Conservation (phyloP, 345 rosid species). For the Hibiscus mutabilis region DNA sequence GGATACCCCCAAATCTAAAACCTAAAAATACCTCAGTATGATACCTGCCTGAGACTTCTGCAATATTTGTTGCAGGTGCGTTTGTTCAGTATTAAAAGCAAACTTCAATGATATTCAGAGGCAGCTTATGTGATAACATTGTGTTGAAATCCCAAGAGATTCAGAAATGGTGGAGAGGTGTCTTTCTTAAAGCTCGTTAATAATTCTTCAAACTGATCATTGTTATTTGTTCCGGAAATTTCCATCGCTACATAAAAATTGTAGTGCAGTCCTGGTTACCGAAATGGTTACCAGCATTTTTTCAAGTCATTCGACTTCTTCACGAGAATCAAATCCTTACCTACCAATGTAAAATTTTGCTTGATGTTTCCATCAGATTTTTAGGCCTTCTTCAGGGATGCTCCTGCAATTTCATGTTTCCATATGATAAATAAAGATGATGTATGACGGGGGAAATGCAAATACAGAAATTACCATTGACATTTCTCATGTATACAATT, state of each 20-base stretch:
- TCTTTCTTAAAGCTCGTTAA: background rate
- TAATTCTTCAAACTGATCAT: background rate
- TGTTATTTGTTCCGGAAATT: slow-evolving; percentile 1
- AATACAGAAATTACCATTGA: background rate
- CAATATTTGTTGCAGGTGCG: slow-evolving; percentile 49
- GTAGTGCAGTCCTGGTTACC: slow-evolving; percentile 8
- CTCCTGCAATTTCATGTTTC: background rate
- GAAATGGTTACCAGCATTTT: slow-evolving; percentile 7
- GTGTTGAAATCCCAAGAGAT: background rate
- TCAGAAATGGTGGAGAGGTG: background rate
- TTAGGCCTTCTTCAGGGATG: background rate
- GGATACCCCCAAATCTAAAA: background rate
- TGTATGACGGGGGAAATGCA: background rate
- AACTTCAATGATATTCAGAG: slow-evolving; percentile 76
- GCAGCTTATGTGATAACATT: slow-evolving; percentile 51
- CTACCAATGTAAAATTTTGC: slow-evolving; percentile 5
- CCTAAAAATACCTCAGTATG: slow-evolving; percentile 6
- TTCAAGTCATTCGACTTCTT: slow-evolving; percentile 11
- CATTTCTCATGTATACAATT: background rate
- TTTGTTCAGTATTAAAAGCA: slow-evolving; percentile 57
- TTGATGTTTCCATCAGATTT: background rate
- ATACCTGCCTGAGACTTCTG: background rate
- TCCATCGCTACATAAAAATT: background rate
- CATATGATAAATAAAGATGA: background rate
- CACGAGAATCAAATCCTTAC: background rate